A percentile compares a stretch with the other conserved stretches of the same genome.
These are phyloP conservation scores for Russula foetens DNA, from an alignment of 768 basidiomycete species.

Conservation along the genomic window DNA sequence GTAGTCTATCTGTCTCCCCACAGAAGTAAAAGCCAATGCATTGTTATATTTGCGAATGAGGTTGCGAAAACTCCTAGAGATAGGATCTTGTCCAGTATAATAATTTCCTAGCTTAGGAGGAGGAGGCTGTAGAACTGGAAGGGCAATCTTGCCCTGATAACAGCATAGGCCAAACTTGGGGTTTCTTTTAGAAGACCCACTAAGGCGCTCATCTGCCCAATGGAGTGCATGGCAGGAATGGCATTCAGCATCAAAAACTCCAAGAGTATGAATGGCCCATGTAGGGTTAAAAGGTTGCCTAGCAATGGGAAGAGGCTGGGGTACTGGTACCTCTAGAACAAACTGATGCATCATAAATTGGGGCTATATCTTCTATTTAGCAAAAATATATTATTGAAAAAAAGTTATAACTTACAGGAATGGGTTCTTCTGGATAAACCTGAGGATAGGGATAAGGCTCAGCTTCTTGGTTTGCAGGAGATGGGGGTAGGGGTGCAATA, in stretches of 20 bases:
- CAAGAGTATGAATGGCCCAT: not conserved
- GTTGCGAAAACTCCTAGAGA: conserved; percentile 30
- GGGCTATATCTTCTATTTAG: too few relatives aligned
- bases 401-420: too few relatives aligned
- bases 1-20: conserved; percentile 47
- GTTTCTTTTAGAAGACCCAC: not conserved
- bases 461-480: too few relatives aligned
- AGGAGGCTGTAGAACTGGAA: not conserved
- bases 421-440: too few relatives aligned
- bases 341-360: too few relatives aligned
- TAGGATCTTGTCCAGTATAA: conserved; percentile 19
- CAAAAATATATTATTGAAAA: too few relatives aligned
- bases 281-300: not conserved
- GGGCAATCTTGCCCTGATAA: not conserved
- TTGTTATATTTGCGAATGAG: conserved; percentile 37
- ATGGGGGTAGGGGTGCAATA: not conserved
- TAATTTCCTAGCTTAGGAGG: not conserved
- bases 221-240: not conserved
- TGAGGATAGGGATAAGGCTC: not conserved
- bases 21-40: conserved; percentile 27
- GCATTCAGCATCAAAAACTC: not conserved
- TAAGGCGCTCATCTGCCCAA: not conserved
- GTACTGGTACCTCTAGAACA: not conserved
- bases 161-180: conserved; percentile 1
- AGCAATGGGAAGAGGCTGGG: not conserved